These are phyloP conservation scores for Ophiostoma pallidulum DNA, from an alignment of 2,329 filamentous ascomycete species.

Conservation along the genomic window DNA sequence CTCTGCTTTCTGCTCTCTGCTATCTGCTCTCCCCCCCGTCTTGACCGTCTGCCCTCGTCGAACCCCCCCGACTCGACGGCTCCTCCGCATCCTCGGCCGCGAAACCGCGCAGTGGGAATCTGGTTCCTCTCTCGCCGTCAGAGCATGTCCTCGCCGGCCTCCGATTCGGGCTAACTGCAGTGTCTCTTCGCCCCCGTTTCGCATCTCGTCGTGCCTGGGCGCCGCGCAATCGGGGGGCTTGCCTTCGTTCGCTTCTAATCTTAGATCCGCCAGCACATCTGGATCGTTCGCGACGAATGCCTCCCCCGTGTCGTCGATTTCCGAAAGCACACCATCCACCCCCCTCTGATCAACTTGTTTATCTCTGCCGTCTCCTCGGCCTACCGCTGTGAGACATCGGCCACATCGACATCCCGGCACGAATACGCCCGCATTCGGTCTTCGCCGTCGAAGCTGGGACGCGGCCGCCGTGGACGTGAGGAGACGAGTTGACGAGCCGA, in stretches of 20 bases:
- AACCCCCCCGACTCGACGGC: too few relatives aligned
- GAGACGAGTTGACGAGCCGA: not conserved
- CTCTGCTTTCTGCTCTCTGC: not conserved
- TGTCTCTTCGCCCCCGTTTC: not conserved
- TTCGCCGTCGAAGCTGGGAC: not conserved
- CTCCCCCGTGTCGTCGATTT: not conserved
- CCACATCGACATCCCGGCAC: not conserved
- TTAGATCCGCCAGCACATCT: constrained; percentile 8
- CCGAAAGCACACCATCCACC: not conserved
- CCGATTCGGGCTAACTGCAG: not conserved
- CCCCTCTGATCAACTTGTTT: not conserved
- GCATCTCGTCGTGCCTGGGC: constrained; percentile 3
- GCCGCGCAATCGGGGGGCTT: not conserved
- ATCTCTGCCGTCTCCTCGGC: not conserved
- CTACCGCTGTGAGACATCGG: not conserved
- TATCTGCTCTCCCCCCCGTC: too few relatives aligned
- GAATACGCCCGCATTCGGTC: not conserved
- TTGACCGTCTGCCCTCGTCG: too few relatives aligned
- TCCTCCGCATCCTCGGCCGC: too few relatives aligned
- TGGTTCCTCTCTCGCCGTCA: too few relatives aligned
- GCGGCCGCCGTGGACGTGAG: not conserved
- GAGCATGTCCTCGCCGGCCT: too few relatives aligned
- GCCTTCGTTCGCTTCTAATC: constrained; percentile 5
- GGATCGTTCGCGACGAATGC: constrained; percentile 5
- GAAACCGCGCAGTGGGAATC: too few relatives aligned